phyloP scores from a whole-genome alignment of 495 filamentous ascomycete species.

The Aeminium ludgeri region DNA sequence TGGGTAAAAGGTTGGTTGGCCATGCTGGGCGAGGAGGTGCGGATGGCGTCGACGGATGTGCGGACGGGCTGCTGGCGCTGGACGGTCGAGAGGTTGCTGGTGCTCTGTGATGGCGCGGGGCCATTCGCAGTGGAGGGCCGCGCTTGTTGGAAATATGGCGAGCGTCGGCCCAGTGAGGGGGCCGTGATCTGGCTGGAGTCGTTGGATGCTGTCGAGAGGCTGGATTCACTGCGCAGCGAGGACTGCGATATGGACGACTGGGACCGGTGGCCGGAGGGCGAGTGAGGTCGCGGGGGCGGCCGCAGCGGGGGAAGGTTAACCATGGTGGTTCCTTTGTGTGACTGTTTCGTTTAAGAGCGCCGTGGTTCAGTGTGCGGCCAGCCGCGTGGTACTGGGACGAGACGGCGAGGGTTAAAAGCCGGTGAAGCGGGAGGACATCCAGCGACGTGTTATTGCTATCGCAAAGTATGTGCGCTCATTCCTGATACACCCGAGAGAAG shows the following conservation, averaged over 20 bases:
- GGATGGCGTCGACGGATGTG: conserved; percentile 8
- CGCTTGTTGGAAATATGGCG: conserved; percentile 11
- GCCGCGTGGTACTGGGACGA: no score
- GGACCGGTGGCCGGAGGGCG: conserved; percentile 14
- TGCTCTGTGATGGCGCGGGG: conserved; percentile 8
- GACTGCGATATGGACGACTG: conserved; percentile 15
- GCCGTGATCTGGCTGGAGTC: conserved; percentile 8
- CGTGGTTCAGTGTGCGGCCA: no score
- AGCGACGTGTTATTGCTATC: no score
- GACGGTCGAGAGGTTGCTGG: not conserved
- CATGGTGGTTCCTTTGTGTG: no score
- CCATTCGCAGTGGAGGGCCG: conserved; percentile 11
- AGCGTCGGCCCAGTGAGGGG: conserved; percentile 3
- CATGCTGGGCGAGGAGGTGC: conserved; percentile 10
- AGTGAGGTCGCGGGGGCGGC: conserved; percentile 13
- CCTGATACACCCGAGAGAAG: no score
- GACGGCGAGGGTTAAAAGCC: no score
- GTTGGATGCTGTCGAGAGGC: conserved; percentile 13
- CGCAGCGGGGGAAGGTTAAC: conserved; percentile 11
- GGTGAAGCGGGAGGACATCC: no score
- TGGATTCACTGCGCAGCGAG: conserved; percentile 12
- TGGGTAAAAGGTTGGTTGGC: conserved; percentile 18
- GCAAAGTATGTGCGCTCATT: no score
- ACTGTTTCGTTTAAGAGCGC: no score
- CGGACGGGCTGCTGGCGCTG: not conserved